A percentile compares a stretch with the other conserved stretches of the same genome.
Conservation (phyloP, 2,329 filamentous ascomycete genomes). For the Penicillium sclerotigenum region DNA sequence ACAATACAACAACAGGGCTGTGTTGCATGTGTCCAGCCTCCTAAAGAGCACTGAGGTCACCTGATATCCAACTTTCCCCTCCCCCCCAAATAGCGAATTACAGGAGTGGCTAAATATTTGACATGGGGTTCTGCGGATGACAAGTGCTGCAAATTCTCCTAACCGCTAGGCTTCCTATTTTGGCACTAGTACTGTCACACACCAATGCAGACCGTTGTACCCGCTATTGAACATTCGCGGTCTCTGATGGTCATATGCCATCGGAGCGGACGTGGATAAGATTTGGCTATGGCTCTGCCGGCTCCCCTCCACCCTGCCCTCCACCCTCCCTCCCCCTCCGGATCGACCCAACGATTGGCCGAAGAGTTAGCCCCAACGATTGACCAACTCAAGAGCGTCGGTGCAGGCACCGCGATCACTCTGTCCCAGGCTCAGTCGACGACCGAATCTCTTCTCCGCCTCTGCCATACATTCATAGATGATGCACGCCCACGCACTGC, state of each 20-base stretch:
- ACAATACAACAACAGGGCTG: neutral
- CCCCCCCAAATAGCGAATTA: slow-evolving; percentile 2
- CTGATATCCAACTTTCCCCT: slow-evolving; percentile 12
- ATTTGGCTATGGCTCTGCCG: slow-evolving; percentile 31
- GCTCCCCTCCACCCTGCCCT: slow-evolving; percentile 25
- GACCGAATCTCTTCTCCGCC: slow-evolving; percentile 58
- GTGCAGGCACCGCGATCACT: slow-evolving; percentile 27
- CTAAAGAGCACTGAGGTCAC: slow-evolving; percentile 13
- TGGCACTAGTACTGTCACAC: slow-evolving; percentile 22
- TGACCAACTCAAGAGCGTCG: slow-evolving; percentile 36
- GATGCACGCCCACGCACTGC: slow-evolving; percentile 48
- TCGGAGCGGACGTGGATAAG: slow-evolving; percentile 34
- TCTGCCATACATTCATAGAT: slow-evolving; percentile 64
- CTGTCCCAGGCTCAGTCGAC: slow-evolving; percentile 43
- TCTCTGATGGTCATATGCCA: slow-evolving; percentile 33
- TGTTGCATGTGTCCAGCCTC: neutral
- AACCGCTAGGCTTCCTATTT: slow-evolving; percentile 1
- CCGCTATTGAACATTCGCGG: slow-evolving; percentile 32
- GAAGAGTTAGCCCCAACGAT: slow-evolving; percentile 40
- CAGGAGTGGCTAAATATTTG: slow-evolving; percentile 14
- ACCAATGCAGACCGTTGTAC: slow-evolving; percentile 37
- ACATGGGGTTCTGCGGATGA: slow-evolving; percentile 5
- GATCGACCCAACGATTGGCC: slow-evolving; percentile 35
- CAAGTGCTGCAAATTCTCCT: slow-evolving; percentile 3
- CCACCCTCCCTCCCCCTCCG: slow-evolving; percentile 29